phyloP scores from a whole-genome alignment of 2,329 filamentous ascomycete genomes.

The Trichophyton benhamiae region DNA sequence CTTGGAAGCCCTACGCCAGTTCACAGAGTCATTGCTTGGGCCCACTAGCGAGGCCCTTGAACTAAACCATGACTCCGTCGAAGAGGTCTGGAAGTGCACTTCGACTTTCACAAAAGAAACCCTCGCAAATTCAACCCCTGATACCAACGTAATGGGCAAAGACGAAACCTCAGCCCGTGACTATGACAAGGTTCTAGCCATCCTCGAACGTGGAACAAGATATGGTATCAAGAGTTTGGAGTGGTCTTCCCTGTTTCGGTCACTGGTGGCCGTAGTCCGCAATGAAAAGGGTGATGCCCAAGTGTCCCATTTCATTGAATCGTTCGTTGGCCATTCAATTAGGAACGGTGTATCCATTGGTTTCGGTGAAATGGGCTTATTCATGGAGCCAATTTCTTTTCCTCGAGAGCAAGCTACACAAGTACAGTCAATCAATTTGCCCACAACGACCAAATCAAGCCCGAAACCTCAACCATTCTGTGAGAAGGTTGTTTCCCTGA shows the following conservation, averaged over 20 bases:
- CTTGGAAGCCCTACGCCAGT: conserved; percentile 29
- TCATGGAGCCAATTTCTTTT: conserved; percentile 6
- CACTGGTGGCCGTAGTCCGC: conserved; percentile 45
- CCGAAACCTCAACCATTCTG: neutral
- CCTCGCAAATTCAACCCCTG: conserved; percentile 25
- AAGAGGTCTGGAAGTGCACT: conserved; percentile 26
- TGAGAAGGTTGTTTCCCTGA: conserved; percentile 11
- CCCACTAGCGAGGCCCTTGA: conserved; percentile 7
- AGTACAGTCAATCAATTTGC: neutral
- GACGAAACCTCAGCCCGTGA: conserved; percentile 49
- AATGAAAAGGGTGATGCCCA: conserved; percentile 56
- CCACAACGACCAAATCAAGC: neutral
- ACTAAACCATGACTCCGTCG: conserved; percentile 6
- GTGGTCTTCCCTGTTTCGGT: conserved; percentile 44
- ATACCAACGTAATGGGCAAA: conserved; percentile 23
- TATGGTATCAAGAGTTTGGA: conserved; percentile 20
- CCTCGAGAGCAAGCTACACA: neutral
- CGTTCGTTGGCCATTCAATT: conserved; percentile 47
- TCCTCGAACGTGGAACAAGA: conserved; percentile 50
- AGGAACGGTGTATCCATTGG: conserved; percentile 12
- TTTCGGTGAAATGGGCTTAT: neutral
- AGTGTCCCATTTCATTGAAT: conserved; percentile 57
- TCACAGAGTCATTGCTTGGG: conserved; percentile 20
- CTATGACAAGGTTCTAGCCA: conserved; percentile 55
- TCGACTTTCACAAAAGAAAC: conserved; percentile 23